These are phyloP conservation scores for Mycena floridula DNA, from an alignment of 768 basidiomycete genomes.

Conservation along the genomic window DNA sequence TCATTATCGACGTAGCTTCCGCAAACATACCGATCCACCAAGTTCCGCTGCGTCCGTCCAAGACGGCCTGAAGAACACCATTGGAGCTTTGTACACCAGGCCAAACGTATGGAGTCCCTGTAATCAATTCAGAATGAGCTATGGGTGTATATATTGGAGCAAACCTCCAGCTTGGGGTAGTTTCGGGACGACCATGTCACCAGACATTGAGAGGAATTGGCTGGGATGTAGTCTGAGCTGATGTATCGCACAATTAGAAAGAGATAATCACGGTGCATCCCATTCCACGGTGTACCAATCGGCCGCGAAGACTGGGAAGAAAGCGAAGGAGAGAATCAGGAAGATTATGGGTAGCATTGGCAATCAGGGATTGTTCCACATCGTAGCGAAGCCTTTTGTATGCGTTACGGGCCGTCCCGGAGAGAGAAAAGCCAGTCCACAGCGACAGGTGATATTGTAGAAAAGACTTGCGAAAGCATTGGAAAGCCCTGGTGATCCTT, in stretches of 20 bases:
- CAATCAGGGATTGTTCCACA: too few relatives aligned
- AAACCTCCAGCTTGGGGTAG: constrained; percentile 17
- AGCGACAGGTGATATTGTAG: too few relatives aligned
- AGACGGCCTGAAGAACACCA: constrained; percentile 20
- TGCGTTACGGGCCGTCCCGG: too few relatives aligned
- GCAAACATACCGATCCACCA: constrained; percentile 19
- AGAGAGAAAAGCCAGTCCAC: too few relatives aligned
- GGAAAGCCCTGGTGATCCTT: too few relatives aligned
- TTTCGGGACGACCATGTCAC: constrained; percentile 19
- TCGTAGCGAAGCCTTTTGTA: too few relatives aligned
- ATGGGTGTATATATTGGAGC: background rate
- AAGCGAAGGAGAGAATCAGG: background rate
- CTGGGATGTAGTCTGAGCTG: background rate
- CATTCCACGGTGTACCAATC: constrained; percentile 23
- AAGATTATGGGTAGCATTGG: too few relatives aligned
- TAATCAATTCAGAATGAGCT: background rate
- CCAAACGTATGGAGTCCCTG: constrained; percentile 22
- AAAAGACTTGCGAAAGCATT: too few relatives aligned
- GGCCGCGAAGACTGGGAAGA: constrained; percentile 4
- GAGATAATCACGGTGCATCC: constrained; percentile 15
- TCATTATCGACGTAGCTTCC: background rate
- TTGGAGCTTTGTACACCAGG: constrained; percentile 20
- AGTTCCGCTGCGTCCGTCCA: constrained; percentile 20
- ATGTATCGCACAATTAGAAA: background rate
- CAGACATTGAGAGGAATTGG: constrained; percentile 19